Evolutionary conservation across 73 alveolate genomes (phyloP), one percentile per base, ranked within the genome.

Genomic region (Tetrahymena thermophila): DNA sequence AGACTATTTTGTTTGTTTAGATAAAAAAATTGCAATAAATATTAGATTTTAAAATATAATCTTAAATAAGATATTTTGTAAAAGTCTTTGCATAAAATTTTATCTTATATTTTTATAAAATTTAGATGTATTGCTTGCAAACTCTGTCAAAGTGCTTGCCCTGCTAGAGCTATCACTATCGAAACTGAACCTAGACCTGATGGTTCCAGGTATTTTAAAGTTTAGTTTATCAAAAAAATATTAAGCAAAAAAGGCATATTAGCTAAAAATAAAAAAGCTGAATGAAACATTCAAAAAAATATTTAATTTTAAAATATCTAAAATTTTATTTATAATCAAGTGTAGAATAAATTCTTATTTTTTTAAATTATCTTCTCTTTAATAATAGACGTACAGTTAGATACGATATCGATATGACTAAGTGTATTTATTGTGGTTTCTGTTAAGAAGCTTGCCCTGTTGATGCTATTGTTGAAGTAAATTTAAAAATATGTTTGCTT

Each of bases 371-470:
- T 3, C 37, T 0, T 3, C 13, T n/a, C 15, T 71, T 31, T 25
- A 71, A 71, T 19, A 28, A 57, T 71, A 71, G 99, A 94, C 96
- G 98, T 83, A 98, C 99, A 8, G 98, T 98, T 28, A 96, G 98
- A 94, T 98, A 98, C 93, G 99, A 98, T 85, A 97, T 98, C 85
- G 99, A 98, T 95, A 96, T 98, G 98, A 98, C 99, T 31, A 98
- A 98, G 95, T 98, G 99, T 96, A 98, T 98, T 56, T 98, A 93
- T 96, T 98, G 99, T 96, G 99, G 99, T 43, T 96, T 97, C 94
- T 98, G 99, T 50, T 96, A 97, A 94, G 99, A 98, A 94, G 99
- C 99, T 42, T 98, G 99, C 97, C 99, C 99, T 35, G 99, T 98
- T 37, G 99, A 98, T 96, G 99, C 99, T 15, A 98, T 98, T 93